Evolutionary conservation across 1,284 basidiomycete genomes (phyloP).

Genomic region (Meripilus lineatus): DNA sequence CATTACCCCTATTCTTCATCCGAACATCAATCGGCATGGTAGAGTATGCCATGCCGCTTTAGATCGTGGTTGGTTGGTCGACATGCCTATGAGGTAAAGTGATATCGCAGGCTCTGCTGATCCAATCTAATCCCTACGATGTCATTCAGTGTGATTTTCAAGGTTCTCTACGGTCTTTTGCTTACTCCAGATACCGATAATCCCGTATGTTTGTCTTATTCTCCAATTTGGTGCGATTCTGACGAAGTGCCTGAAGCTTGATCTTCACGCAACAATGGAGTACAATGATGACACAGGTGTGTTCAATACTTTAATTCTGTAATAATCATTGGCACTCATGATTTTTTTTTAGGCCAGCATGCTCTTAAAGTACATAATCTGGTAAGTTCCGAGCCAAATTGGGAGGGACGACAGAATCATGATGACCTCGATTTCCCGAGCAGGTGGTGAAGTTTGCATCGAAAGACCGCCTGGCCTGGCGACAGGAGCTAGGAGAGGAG

Average conservation of each 20-base stretch:
- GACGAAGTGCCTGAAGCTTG: conserved; percentile 4
- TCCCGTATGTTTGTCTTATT: conserved; percentile 6
- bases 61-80: conserved; percentile 11
- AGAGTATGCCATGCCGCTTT: conserved; percentile 12
- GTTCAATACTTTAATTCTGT: background rate
- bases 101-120: background rate
- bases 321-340: background rate
- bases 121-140: background rate
- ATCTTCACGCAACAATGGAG: conserved; percentile 13
- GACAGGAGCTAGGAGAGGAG: conserved; percentile 8
- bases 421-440: too few species aligned
- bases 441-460: conserved; percentile 9
- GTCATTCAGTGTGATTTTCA: conserved; percentile 4
- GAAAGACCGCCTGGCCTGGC: conserved; percentile 5
- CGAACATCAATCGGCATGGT: conserved; percentile 12
- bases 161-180: conserved; percentile 10
- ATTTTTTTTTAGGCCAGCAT: conserved; percentile 6
- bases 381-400: too few species aligned
- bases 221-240: background rate
- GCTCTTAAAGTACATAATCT: conserved; percentile 11
- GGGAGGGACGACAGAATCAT: too few species aligned
- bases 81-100: conserved; percentile 12
- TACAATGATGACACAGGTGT: conserved; percentile 12
- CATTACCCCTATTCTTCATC: conserved; percentile 12
- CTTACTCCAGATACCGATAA: conserved; percentile 12